A percentile compares a stretch with the other conserved stretches of the same genome.
Conservation (phyloP, 176 grass and related monocot species). For the Ensete ventricosum region DNA sequence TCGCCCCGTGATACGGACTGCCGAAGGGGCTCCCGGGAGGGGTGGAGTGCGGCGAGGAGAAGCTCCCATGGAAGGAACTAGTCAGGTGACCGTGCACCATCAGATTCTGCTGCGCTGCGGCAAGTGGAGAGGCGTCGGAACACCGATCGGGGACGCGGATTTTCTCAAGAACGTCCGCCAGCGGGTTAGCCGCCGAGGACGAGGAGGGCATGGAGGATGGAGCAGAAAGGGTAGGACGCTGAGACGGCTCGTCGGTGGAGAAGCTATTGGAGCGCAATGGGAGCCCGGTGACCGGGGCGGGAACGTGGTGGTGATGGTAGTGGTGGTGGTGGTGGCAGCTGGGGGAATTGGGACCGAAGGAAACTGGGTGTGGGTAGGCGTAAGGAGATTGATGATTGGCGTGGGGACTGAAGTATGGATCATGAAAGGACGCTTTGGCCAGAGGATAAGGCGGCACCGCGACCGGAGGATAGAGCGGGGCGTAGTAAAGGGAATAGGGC, state of each 20-base stretch:
- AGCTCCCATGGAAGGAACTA: not conserved
- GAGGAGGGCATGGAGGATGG: not conserved
- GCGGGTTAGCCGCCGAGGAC: slow-evolving; percentile 31
- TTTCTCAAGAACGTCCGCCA: slow-evolving; percentile 34
- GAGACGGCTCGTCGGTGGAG: not conserved
- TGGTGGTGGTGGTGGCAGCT: not conserved
- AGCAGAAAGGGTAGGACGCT: not conserved
- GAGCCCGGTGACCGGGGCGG: not conserved
- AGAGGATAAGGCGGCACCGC: slow-evolving; percentile 1
- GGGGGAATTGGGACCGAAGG: not conserved
- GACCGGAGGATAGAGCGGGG: slow-evolving; percentile 3
- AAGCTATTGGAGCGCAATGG: not conserved
- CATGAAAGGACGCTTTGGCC: not conserved
- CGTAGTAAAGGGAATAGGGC: no score
- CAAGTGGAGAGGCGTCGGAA: not conserved
- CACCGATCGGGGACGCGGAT: slow-evolving; percentile 31
- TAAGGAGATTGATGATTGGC: no score
- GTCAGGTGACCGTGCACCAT: not conserved
- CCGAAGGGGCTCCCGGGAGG: slow-evolving; percentile 15
- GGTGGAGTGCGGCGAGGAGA: slow-evolving; percentile 16
- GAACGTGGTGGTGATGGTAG: not conserved
- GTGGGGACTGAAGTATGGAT: not conserved
- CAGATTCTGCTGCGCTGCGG: not conserved
- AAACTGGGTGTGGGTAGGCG: not conserved
- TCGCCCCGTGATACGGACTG: not conserved